Base-by-base conservation (phyloP, 495 filamentous ascomycete genomes). In the Penicillium cataractarum region DNA sequence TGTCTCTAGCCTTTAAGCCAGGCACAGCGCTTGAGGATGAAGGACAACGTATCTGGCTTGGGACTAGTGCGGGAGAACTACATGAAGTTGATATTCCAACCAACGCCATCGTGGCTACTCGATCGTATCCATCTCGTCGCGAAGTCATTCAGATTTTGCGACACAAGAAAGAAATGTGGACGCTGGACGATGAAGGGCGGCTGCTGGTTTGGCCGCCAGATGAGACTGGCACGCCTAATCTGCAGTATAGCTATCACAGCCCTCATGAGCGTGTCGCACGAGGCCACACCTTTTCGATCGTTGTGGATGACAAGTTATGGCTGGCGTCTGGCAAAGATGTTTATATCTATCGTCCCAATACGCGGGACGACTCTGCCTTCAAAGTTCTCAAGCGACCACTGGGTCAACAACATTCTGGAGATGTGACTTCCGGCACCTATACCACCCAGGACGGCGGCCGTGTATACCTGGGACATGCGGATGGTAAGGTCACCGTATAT, bases 401-500 rank as follows among this genome's bases (percentile, higher is more conserved):
- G 2, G 74, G 81, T 37, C 82, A 89, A 42, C 84, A 88, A 22
- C 78, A 84, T 33, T 84, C 89, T 2, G 94, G 93, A 6, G 92
- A 96, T 48, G 87, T 98, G n/a, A 96, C 92, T 1, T 93, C 92
- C 17, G 92, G 92, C 0, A 83, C 93, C 0, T 81, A 89, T 51
- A 80, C 93, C 27, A 88, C 84, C 33, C 84, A 86, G 48, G 87
- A 95, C 55, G 87, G 91, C 1, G 90, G 92, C 57, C 86, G 88
- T 35, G 87, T 97, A 3, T 97, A 91, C 74, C 89, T 99, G 64
- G 96, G 96, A 4, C 95, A 99, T 71, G 85, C 81, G 10, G 95
- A 99, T 73, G 95, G 95, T 21, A 98, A 98, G 73, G 87, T 99
- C 24, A 94, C 90, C 60, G 86, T 97, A 44, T 98, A 97, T 69